Evolutionary conservation across 2,329 filamentous ascomycete species (phyloP).

Genomic region (Ophiostoma piceae): DNA sequence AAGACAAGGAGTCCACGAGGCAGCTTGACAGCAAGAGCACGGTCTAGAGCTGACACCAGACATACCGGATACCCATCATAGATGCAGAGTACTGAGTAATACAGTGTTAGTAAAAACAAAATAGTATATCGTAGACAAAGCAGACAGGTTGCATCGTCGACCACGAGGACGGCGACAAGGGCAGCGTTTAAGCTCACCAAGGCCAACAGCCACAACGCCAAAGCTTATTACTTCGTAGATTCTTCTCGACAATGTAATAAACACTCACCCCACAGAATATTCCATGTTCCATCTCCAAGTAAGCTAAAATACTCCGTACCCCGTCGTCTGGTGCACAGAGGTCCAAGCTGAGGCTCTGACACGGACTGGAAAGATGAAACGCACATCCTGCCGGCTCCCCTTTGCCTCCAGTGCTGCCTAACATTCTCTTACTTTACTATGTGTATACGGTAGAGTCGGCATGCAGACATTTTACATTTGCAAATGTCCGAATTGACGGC

Average conservation of each 20-base stretch:
- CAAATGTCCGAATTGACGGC: no score
- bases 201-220: neutral
- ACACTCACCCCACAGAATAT: neutral
- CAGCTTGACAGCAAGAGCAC: neutral
- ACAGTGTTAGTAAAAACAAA: no score
- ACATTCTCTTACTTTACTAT: neutral
- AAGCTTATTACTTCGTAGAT: neutral
- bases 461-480: no score
- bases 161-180: slow-evolving; percentile 11
- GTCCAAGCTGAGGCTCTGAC: slow-evolving; percentile 27
- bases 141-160: neutral
- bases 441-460: neutral
- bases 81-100: no score
- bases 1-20: neutral
- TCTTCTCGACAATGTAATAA: neutral
- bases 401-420: slow-evolving; percentile 6
- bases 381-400: slow-evolving; percentile 18
- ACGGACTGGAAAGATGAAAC: slow-evolving; percentile 30
- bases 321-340: slow-evolving; percentile 5
- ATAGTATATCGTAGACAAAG: neutral
- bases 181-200: neutral
- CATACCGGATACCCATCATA: no score
- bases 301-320: neutral
- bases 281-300: neutral
- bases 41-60: neutral